Evolutionary conservation across 2,329 filamentous ascomycete species (phyloP).

Genomic region (Apiospora hydei): DNA sequence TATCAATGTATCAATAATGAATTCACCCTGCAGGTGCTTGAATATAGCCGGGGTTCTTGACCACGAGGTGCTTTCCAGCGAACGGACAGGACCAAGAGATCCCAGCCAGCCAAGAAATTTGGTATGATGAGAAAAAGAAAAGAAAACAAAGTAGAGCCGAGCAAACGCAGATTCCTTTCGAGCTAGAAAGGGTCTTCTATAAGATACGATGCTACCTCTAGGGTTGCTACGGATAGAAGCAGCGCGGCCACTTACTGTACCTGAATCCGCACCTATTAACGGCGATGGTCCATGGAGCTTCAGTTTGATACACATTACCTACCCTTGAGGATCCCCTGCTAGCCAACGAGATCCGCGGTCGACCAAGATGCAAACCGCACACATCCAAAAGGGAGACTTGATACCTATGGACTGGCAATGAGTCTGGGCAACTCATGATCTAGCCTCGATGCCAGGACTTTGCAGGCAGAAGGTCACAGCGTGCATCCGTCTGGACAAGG

Average conservation of each 20-base stretch:
- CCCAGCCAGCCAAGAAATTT: slow-evolving; percentile 24
- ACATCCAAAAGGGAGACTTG: neutral
- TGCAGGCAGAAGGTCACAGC: slow-evolving; percentile 1
- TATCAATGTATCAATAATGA: slow-evolving; percentile 25
- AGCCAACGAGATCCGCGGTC: neutral
- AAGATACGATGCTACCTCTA: slow-evolving; percentile 23
- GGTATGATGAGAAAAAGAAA: neutral
- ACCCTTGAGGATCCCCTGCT: neutral
- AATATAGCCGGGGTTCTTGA: slow-evolving; percentile 39
- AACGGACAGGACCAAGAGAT: slow-evolving; percentile 31
- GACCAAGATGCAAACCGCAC: neutral
- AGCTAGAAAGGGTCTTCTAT: slow-evolving; percentile 25
- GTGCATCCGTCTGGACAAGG: slow-evolving; percentile 2
- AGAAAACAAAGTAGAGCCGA: slow-evolving; percentile 22
- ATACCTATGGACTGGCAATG: neutral
- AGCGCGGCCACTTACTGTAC: neutral
- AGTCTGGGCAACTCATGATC: neutral
- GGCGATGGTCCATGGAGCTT: neutral
- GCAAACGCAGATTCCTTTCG: slow-evolving; percentile 4
- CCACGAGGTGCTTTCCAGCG: slow-evolving; percentile 36
- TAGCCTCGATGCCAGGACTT: neutral
- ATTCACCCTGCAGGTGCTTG: slow-evolving; percentile 28
- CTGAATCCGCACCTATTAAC: neutral
- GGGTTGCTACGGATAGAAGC: slow-evolving; percentile 11
- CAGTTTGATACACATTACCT: neutral